Evolutionary conservation across 331 rosid species (phyloP), one percentile per base, ranked within the genome.

Genomic region (Spiraea crenata): DNA sequence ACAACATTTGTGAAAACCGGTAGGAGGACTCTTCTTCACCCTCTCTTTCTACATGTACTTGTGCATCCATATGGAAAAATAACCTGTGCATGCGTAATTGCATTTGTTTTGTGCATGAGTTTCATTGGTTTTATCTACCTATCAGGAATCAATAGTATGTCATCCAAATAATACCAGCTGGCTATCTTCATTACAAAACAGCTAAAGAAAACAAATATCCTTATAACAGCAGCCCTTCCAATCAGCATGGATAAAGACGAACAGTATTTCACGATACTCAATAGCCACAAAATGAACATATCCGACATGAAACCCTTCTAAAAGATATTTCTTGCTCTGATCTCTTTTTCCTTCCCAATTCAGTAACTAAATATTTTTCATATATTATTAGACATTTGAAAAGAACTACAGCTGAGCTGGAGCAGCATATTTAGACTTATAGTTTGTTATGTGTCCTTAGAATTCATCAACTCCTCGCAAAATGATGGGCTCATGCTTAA

Each of bases 1-100:
- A 96, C 88, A 68, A 66, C 1, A 12, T 70, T 71, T 54, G 81
- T 46, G 87, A 82, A 63, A 93, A 91, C 65, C 34, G 31, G 97
- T 91, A 88, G 2, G 31, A 25, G 17, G 76, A 17, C 8, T 67
- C 56, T 4, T 31, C 65, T 79, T 60, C 45, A 41, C 8, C 25
- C 55, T 31, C 44, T 73, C 31, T 67, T 5, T 65, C 12, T n/a
- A 19, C 64, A 16, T 46, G 63, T 7, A 47, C 7, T 16, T 17
- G 1, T 37, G 11, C 37, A 8, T 25, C 31, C 31, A 2, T 25
- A 25, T 25, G 31, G 31, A 25, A 25, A 17, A 46, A 49, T 25
- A 25, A 25, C 31, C 1, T 25, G 31, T 25, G 31, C 9, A 0
- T 40, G 20, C 38, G n/a, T 69, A 41, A 17, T 7, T 52, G 11